Evolutionary conservation across 2,329 filamentous ascomycete genomes (phyloP).

Genomic region (Pseudocercospora pini-densiflorae): DNA sequence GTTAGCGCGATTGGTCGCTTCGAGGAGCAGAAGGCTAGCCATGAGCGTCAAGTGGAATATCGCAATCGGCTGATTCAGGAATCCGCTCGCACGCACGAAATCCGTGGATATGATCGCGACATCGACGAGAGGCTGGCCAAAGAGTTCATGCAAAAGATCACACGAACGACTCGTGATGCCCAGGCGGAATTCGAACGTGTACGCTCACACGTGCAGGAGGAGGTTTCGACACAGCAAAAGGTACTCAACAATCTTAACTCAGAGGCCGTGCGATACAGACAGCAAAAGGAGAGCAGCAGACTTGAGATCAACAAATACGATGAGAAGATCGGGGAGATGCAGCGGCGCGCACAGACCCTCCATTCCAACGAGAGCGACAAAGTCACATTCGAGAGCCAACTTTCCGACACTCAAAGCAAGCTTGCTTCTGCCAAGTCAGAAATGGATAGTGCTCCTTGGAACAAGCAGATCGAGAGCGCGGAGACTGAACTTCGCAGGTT

Average conservation of each 20-base stretch:
- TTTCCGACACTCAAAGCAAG: slow-evolving; percentile 68
- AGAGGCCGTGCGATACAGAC: slow-evolving; percentile 70
- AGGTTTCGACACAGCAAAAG: slow-evolving; percentile 73
- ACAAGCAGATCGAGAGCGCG: slow-evolving; percentile 69
- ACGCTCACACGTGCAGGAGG: slow-evolving; percentile 73
- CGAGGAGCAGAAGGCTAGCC: slow-evolving; percentile 83
- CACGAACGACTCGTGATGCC: slow-evolving; percentile 77
- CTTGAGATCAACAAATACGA: slow-evolving; percentile 76
- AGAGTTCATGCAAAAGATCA: slow-evolving; percentile 77
- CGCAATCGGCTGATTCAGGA: slow-evolving; percentile 78
- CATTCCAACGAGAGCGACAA: slow-evolving; percentile 84
- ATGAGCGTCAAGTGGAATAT: slow-evolving; percentile 76
- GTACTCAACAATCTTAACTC: slow-evolving; percentile 75
- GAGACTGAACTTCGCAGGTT: slow-evolving; percentile 69
- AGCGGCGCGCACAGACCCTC: slow-evolving; percentile 72
- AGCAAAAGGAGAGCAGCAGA: slow-evolving; percentile 70
- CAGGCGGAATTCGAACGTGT: slow-evolving; percentile 76
- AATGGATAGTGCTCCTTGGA: slow-evolving; percentile 68
- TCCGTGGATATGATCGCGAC: slow-evolving; percentile 83
- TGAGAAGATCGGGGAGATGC: slow-evolving; percentile 67
- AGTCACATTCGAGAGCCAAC: slow-evolving; percentile 74
- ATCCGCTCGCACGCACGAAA: slow-evolving; percentile 74
- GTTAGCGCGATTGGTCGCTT: slow-evolving; percentile 72
- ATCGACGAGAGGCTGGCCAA: slow-evolving; percentile 74
- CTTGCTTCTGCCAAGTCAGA: slow-evolving; percentile 67